Evolutionary conservation across 108 stramenopile genomes (phyloP).

Genomic region (Aureococcus anophagefferens): DNA sequence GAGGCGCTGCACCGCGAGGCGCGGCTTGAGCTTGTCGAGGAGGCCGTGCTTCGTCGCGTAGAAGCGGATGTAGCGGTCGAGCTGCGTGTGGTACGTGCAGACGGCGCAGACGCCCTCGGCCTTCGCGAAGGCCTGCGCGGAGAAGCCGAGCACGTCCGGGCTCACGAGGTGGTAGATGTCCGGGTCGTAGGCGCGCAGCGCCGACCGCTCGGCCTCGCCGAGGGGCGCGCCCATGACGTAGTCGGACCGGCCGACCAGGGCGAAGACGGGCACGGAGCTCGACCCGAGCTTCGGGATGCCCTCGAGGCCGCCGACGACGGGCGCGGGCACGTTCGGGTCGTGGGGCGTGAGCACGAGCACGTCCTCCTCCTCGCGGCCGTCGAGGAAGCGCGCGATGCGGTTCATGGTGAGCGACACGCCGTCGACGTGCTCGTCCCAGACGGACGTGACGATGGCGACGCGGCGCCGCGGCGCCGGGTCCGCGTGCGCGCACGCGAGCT

Average conservation of each 20-base stretch:
- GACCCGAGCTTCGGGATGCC: neutral
- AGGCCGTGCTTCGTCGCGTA: neutral
- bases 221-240: neutral
- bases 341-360: neutral
- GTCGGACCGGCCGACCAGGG: neutral
- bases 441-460: neutral
- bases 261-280: neutral
- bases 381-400: neutral
- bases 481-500: neutral
- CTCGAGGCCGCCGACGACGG: neutral
- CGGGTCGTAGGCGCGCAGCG: neutral
- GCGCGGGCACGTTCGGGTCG: neutral
- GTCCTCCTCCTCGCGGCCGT: neutral
- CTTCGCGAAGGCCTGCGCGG: neutral
- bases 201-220: neutral
- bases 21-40: neutral
- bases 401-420: conserved; percentile 1
- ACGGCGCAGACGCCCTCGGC: neutral
- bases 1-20: neutral
- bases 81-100: neutral
- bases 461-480: neutral
- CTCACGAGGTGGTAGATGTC: neutral
- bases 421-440: neutral
- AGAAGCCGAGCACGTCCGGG: neutral
- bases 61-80: neutral